These are phyloP conservation scores for Nakazawaea ambrosiae DNA, from an alignment of 805 yeast species.

Conservation along the genomic window DNA sequence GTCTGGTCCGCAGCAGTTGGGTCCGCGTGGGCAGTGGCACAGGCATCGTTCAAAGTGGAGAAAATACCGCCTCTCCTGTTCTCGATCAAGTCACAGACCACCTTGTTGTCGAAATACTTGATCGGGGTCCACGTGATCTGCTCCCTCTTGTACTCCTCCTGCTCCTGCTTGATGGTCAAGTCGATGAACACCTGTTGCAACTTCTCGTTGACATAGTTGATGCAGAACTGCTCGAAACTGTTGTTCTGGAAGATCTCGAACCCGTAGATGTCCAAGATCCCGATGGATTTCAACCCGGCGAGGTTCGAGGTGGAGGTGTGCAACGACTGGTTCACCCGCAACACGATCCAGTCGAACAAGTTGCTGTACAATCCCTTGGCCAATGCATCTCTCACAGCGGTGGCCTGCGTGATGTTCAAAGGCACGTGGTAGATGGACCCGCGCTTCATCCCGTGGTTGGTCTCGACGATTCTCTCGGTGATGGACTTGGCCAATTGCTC, in stretches of 20 bases:
- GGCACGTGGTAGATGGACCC: conserved; percentile 96
- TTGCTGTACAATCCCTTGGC: conserved; percentile 93
- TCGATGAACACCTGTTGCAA: conserved; percentile 95
- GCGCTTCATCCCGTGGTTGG: conserved; percentile 80
- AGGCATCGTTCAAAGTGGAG: conserved; percentile 93
- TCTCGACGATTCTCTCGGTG: conserved; percentile 79
- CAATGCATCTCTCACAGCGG: conserved; percentile 89
- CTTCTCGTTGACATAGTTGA: conserved; percentile 93
- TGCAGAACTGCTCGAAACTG: conserved; percentile 92
- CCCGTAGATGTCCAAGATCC: conserved; percentile 93
- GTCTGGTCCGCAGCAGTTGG: conserved; percentile 95
- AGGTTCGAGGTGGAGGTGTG: conserved; percentile 15
- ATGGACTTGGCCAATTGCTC: conserved; percentile 59
- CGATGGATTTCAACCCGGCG: conserved; percentile 54
- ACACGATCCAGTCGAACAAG: conserved; percentile 94
- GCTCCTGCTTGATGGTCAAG: conserved; percentile 92
- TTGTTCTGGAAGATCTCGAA: conserved; percentile 94
- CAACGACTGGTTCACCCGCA: conserved; percentile 77
- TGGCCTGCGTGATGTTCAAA: conserved; percentile 84
- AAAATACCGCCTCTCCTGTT: conserved; percentile 90
- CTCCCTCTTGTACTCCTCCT: conserved; percentile 93
- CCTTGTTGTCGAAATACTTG: conserved; percentile 90
- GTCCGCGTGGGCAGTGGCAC: conserved; percentile 98
- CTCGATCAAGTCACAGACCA: conserved; percentile 95
- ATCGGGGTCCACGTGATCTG: conserved; percentile 97